Percentiles rank a stretch among this genome's conserved stretches.
These are phyloP conservation scores for Apophysomyces trapeziformis DNA, from an alignment of 371 early-diverging fungal species.

Conservation along the genomic window DNA sequence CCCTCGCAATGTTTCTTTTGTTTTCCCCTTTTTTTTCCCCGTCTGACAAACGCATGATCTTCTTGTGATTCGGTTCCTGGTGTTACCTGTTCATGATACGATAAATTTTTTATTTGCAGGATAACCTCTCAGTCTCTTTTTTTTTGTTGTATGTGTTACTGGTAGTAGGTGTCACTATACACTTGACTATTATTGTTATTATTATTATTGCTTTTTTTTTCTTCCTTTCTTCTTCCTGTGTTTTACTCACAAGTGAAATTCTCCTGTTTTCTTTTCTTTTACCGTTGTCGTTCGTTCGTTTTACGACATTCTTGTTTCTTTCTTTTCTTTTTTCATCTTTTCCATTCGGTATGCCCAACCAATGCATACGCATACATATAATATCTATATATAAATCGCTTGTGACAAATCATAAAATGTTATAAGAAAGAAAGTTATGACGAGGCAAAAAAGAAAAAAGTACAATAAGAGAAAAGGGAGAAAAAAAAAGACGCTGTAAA, in stretches of 20 bases:
- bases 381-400: conserved; percentile 6
- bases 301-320: no score
- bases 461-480: background rate
- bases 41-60: conserved; percentile 8
- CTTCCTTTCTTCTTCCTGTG: no score
- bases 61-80: conserved; percentile 4
- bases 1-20: no score
- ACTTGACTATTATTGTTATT: background rate
- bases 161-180: background rate
- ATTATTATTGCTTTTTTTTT: no score
- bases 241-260: conserved; percentile 2
- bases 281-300: no score
- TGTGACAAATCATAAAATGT: conserved; percentile 1
- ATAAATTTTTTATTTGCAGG: background rate
- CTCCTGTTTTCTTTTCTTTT: background rate
- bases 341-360: background rate
- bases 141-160: no score
- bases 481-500: background rate
- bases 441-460: background rate
- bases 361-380: conserved; percentile 1
- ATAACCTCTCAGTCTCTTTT: background rate
- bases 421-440: background rate
- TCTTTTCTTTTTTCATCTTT: no score
- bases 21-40: background rate
- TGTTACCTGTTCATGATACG: background rate